phyloP scores from a whole-genome alignment of 164 flowering plant genomes.

The Vitis labrusca region DNA sequence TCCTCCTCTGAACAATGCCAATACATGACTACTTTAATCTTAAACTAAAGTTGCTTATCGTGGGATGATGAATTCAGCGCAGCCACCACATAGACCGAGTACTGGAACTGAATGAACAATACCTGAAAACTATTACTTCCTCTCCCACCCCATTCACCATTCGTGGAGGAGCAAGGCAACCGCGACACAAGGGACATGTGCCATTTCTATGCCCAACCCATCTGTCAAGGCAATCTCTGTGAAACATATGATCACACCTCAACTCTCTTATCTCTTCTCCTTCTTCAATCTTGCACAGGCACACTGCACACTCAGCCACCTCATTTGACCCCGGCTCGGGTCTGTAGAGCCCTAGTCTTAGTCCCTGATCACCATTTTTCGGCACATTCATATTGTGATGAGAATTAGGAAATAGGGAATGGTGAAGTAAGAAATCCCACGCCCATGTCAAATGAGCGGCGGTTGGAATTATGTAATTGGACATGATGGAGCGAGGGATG shows the following conservation, averaged over 20 bases:
- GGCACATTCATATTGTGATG: background rate
- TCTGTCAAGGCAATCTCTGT: conserved; percentile 33
- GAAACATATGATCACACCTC: conserved; percentile 38
- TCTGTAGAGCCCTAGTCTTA: background rate
- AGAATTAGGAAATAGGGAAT: background rate
- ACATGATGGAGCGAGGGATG: background rate
- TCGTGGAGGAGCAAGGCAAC: conserved; percentile 1
- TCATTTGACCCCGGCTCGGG: background rate
- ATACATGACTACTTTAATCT: background rate
- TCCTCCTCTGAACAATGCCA: too few relatives aligned
- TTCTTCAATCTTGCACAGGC: conserved; percentile 27
- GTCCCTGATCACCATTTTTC: background rate
- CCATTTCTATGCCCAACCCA: conserved; percentile 17
- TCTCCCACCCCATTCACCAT: background rate
- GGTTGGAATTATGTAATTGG: background rate
- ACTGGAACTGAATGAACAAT: background rate
- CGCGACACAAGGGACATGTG: conserved; percentile 38
- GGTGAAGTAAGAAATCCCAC: conserved; percentile 10
- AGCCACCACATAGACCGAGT: conserved; percentile 22
- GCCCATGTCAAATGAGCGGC: conserved; percentile 14
- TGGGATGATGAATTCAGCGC: conserved; percentile 5
- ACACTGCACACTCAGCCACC: conserved; percentile 27
- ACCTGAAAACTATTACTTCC: conserved; percentile 13
- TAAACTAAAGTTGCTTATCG: background rate
- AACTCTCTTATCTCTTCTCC: conserved; percentile 36